Conservation (phyloP, 2,329 filamentous ascomycete species). For the Pestalotiopsis sp. region DNA sequence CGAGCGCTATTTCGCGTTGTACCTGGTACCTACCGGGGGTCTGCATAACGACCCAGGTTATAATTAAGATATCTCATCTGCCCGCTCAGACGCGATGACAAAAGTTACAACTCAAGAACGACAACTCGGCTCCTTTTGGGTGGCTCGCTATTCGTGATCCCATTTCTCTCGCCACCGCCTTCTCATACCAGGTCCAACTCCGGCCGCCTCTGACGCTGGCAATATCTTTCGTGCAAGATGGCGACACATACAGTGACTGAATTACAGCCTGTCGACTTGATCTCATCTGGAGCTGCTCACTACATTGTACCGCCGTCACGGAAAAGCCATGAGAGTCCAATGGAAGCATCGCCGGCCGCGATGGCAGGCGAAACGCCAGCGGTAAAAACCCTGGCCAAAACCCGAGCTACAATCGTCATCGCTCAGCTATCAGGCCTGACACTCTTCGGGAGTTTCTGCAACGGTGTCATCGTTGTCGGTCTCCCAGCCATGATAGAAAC, state of each 20-base stretch:
- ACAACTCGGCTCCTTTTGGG: neutral
- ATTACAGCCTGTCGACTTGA: neutral
- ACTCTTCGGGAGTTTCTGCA: neutral
- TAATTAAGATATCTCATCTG: neutral
- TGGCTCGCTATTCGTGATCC: neutral
- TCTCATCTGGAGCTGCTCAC: neutral
- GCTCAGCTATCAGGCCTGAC: neutral
- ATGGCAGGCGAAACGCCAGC: neutral
- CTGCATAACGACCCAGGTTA: neutral
- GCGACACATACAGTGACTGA: neutral
- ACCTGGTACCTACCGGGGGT: neutral
- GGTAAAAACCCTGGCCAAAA: neutral
- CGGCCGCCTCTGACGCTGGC: neutral
- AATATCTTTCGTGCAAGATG: neutral
- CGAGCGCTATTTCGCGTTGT: neutral
- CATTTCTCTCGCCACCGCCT: too few relatives aligned
- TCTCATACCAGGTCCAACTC: neutral
- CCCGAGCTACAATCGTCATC: neutral
- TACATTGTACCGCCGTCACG: neutral
- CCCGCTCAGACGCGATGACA: neutral
- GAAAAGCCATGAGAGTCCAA: neutral
- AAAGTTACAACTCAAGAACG: neutral
- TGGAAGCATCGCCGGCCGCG: neutral
- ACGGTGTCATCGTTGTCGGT: constrained; percentile 1
- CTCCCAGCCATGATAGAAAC: neutral